Percentiles rank a stretch among this genome's conserved stretches.
These are phyloP conservation scores for Metarhizium robertsii DNA, from an alignment of 2,329 filamentous ascomycete species.

Conservation along the genomic window DNA sequence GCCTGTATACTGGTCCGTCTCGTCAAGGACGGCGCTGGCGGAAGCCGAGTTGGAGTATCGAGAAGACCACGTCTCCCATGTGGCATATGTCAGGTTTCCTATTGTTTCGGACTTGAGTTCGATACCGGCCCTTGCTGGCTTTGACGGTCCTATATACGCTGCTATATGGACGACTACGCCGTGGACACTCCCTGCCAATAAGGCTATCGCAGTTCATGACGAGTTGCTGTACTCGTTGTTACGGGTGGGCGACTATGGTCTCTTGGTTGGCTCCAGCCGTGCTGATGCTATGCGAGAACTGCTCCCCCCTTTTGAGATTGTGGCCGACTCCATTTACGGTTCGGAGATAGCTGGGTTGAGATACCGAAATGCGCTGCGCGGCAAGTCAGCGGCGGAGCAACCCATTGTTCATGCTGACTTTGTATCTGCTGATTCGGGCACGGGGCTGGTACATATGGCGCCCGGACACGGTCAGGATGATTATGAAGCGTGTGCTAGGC, in stretches of 20 bases:
- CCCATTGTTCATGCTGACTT: slow-evolving; percentile 78
- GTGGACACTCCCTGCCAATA: slow-evolving; percentile 92
- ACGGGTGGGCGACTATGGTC: slow-evolving; percentile 42
- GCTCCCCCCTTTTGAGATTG: slow-evolving; percentile 41
- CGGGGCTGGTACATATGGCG: slow-evolving; percentile 88
- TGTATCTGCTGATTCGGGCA: slow-evolving; percentile 82
- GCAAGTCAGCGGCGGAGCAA: slow-evolving; percentile 44
- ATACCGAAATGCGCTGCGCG: slow-evolving; percentile 65
- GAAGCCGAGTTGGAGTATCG: slow-evolving; percentile 81
- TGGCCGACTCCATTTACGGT: slow-evolving; percentile 52
- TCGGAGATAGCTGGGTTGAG: slow-evolving; percentile 53
- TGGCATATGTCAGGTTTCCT: slow-evolving; percentile 75
- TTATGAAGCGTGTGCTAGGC: slow-evolving; percentile 67
- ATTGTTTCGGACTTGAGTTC: slow-evolving; percentile 36
- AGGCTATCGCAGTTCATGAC: slow-evolving; percentile 72
- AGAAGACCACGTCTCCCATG: slow-evolving; percentile 60
- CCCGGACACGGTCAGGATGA: slow-evolving; percentile 97
- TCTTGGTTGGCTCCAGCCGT: slow-evolving; percentile 65
- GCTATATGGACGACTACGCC: slow-evolving; percentile 98
- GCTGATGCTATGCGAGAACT: slow-evolving; percentile 47
- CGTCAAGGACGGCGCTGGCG: slow-evolving; percentile 67
- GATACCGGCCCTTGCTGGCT: slow-evolving; percentile 24
- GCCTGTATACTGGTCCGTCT: slow-evolving; percentile 81
- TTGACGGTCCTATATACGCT: slow-evolving; percentile 53
- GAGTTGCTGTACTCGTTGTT: slow-evolving; percentile 68